Evolutionary conservation across 352 stramenopile species (phyloP), one percentile per base, ranked within the genome.

Genomic region (Phytophthora rubi): DNA sequence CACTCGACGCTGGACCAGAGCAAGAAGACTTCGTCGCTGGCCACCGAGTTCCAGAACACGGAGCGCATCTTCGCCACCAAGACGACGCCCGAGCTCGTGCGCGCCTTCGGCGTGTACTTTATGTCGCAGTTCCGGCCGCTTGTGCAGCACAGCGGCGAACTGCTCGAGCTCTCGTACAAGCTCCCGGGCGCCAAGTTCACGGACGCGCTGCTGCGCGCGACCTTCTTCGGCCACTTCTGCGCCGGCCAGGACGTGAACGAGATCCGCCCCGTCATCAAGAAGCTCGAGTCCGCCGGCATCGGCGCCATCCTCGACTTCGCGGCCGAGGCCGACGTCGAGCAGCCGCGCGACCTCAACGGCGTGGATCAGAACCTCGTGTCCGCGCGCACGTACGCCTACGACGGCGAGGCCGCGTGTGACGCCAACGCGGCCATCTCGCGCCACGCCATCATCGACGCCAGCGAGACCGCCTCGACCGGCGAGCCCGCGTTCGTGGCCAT

Each of bases 181-280:
- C 83, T 99, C 49, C 83, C 83, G 1, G 95, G 97, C 39, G 61
- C 78, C 10, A 85, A 59, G 48, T 71, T 98, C 53, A 98, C 94
- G 12, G 90, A 99, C 82, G 71, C 76, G 15, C 37, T 98, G 30
- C 73, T 99, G 65, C 91, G 94, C 47, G 56, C 82, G n/a, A 98
- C 95, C 9, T 98, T 99, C 68, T 99, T 99, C 78, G 82, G 85
- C 21, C 97, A 99, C 62, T 99, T 99, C 75, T 99, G 98, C 77
- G 97, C 92, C 13, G 98, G 97, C 18, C 83, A 98, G 59, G 75
- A 97, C 59, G 83, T 89, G 53, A 85, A 95, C 32, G 85, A 91
- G 70, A 97, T 98, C 67, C 80, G 86, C 10, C 90, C 91, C 10
- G 82, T 91, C 33, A 83, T 98, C 26, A 51, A 82, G 21, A 80